Conservation (phyloP, 2,329 filamentous ascomycete genomes). For the Fusarium caatingaense region DNA sequence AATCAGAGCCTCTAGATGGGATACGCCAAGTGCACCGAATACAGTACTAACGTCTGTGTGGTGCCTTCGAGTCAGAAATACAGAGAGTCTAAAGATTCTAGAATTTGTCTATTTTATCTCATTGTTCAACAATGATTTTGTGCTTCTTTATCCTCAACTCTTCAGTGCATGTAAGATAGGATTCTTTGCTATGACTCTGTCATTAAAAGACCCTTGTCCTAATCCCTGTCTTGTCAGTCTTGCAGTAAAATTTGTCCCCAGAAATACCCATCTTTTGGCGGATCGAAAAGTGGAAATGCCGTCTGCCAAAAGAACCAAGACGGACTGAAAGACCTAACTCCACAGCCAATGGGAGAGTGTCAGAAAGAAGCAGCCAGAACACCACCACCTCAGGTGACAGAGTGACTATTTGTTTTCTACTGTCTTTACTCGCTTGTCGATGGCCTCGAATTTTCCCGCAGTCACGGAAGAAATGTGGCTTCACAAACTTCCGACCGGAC, state of each 20-base stretch:
- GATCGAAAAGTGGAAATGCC: constrained; percentile 36
- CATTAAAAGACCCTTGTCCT: constrained; percentile 19
- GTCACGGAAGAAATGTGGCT: constrained; percentile 21
- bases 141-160: not conserved
- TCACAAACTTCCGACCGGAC: constrained; percentile 20
- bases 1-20: constrained; percentile 21
- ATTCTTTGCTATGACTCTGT: constrained; percentile 1
- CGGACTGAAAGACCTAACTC: not conserved
- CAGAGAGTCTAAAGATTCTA: not conserved
- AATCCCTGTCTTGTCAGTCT: not conserved
- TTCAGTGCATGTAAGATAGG: not conserved
- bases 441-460: not conserved
- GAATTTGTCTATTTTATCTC: not conserved
- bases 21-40: constrained; percentile 4
- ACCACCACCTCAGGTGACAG: too few relatives aligned
- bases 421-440: not conserved
- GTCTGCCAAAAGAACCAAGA: constrained; percentile 5
- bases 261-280: constrained; percentile 28
- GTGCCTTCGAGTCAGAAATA: constrained; percentile 12
- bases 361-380: not conserved
- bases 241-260: constrained; percentile 14
- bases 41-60: not conserved
- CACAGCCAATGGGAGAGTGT: not conserved
- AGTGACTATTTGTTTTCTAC: not conserved
- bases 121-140: not conserved